Percentiles rank a stretch among this genome's conserved stretches.
Conservation (phyloP, 2,329 filamentous ascomycete genomes). For the Colletotrichum neosansevieriae region DNA sequence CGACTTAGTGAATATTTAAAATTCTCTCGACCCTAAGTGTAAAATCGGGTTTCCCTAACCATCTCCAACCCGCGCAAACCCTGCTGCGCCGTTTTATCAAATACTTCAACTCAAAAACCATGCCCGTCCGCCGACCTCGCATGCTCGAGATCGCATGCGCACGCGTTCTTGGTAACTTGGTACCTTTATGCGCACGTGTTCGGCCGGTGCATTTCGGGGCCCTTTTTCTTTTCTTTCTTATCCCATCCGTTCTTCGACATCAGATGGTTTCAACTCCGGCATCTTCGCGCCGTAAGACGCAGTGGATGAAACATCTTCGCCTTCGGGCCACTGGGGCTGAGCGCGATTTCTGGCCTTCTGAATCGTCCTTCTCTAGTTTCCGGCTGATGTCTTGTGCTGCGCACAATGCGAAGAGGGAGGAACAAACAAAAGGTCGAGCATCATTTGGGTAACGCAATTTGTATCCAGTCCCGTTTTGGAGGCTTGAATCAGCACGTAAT, state of each 20-base stretch:
- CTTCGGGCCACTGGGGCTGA: constrained; percentile 16
- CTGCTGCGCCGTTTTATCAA: not conserved
- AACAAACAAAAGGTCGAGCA: not conserved
- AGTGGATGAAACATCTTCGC: constrained; percentile 35
- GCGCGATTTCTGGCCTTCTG: constrained; percentile 1
- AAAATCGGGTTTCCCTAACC: too few species aligned
- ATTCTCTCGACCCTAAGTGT: too few species aligned
- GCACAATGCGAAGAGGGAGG: not conserved
- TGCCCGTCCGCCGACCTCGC: not conserved
- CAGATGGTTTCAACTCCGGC: constrained; percentile 37
- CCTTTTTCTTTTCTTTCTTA: not conserved
- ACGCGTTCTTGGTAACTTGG: too few species aligned
- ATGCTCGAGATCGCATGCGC: not conserved
- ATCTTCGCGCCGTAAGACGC: constrained; percentile 24
- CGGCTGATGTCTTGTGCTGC: not conserved
- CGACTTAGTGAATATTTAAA: too few species aligned
- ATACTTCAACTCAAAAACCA: not conserved
- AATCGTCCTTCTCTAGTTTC: not conserved
- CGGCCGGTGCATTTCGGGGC: not conserved
- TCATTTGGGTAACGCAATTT: too few species aligned
- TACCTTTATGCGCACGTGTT: too few species aligned
- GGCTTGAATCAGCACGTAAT: constrained; percentile 7
- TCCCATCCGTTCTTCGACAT: constrained; percentile 8
- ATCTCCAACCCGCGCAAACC: not conserved
- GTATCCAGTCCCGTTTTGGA: too few species aligned